phyloP scores from a whole-genome alignment of 2,329 filamentous ascomycete genomes.

The Cordyceps cateniannulata region DNA sequence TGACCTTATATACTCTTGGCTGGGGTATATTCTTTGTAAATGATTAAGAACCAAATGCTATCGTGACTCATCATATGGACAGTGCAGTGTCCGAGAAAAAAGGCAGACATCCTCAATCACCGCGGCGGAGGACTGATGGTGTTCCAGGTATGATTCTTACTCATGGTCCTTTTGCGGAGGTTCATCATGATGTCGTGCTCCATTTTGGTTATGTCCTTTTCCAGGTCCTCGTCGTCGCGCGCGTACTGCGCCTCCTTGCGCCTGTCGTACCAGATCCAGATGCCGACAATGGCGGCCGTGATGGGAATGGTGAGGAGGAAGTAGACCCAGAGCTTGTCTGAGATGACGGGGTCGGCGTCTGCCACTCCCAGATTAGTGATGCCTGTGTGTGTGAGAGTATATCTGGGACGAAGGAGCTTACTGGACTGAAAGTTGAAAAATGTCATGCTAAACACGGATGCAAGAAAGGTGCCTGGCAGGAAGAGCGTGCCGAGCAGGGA shows the following conservation, averaged over 20 bases:
- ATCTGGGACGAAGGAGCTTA: constrained; percentile 18
- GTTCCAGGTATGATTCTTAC: constrained; percentile 49
- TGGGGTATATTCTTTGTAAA: neutral
- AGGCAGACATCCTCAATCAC: constrained; percentile 1
- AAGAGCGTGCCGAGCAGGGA: constrained; percentile 56
- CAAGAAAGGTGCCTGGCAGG: constrained; percentile 54
- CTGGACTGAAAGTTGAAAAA: constrained; percentile 57
- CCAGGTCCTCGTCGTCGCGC: constrained; percentile 44
- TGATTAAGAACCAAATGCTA: neutral
- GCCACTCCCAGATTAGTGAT: neutral
- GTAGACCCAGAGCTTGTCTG: constrained; percentile 54
- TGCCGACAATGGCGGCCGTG: constrained; percentile 46
- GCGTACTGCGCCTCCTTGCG: constrained; percentile 42
- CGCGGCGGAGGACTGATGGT: constrained; percentile 27
- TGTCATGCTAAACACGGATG: constrained; percentile 60
- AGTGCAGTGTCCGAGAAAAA: neutral
- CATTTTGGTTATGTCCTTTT: constrained; percentile 49
- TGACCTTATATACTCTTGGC: neutral
- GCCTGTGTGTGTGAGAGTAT: too few species aligned
- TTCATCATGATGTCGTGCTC: constrained; percentile 51
- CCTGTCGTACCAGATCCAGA: constrained; percentile 50
- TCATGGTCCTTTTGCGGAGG: constrained; percentile 51
- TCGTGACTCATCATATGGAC: neutral
- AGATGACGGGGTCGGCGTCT: constrained; percentile 37
- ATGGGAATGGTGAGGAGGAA: constrained; percentile 55